Evolutionary conservation across 2,329 filamentous ascomycete species (phyloP).

Genomic region (Claviceps monticola): DNA sequence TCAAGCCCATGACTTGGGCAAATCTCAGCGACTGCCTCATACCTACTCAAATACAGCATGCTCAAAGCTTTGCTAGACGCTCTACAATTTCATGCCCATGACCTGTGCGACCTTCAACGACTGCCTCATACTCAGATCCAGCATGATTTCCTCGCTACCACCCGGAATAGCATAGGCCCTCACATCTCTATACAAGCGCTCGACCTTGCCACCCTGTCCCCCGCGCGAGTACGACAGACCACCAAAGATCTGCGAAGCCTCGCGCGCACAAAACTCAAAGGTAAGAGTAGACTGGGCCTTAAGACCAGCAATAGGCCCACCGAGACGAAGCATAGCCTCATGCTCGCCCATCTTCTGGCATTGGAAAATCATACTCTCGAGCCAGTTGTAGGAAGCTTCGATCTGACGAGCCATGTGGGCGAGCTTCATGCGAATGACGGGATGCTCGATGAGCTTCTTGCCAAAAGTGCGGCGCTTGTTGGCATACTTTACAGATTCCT

Average conservation of each 20-base stretch:
- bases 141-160: constrained; percentile 96
- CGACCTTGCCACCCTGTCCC: constrained; percentile 89
- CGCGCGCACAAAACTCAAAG: constrained; percentile 94
- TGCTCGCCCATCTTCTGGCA: constrained; percentile 85
- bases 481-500: constrained; percentile 91
- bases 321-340: constrained; percentile 90
- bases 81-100: constrained; percentile 87
- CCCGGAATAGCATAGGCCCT: constrained; percentile 93
- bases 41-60: no score
- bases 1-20: neutral
- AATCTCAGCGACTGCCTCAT: no score
- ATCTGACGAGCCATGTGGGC: constrained; percentile 98
- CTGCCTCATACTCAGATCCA: constrained; percentile 90
- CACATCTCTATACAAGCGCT: constrained; percentile 88
- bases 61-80: no score
- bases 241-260: constrained; percentile 95
- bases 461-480: constrained; percentile 96
- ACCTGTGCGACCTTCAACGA: constrained; percentile 77
- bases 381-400: constrained; percentile 92
- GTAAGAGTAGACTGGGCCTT: constrained; percentile 91
- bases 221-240: constrained; percentile 84
- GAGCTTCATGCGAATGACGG: constrained; percentile 93
- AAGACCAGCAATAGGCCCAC: constrained; percentile 81
- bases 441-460: constrained; percentile 91
- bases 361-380: constrained; percentile 90